Evolutionary conservation across 495 filamentous ascomycete genomes (phyloP).

Genomic region (Penicillium alfredii): DNA sequence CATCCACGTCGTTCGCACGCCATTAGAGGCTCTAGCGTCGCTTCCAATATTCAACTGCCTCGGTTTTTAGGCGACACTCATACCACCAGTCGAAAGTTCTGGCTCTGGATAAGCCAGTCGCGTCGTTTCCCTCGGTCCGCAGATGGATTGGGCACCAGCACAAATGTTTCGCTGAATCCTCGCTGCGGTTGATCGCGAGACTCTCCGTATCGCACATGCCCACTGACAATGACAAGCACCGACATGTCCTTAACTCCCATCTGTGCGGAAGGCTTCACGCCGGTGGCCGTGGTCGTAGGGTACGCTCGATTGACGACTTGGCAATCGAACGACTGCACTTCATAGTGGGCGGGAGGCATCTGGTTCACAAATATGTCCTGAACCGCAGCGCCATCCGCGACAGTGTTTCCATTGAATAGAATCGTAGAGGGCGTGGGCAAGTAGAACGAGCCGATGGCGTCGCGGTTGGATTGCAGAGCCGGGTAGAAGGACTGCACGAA

Average conservation of each 20-base stretch:
- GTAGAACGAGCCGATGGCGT: conserved; percentile 54
- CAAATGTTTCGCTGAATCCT: conserved; percentile 68
- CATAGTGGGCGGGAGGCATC: conserved; percentile 57
- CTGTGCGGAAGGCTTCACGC: conserved; percentile 29
- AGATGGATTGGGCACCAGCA: conserved; percentile 70
- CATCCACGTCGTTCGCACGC: too few relatives aligned
- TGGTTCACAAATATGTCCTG: conserved; percentile 55
- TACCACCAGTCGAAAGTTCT: conserved; percentile 63
- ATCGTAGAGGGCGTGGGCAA: conserved; percentile 47
- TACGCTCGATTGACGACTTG: conserved; percentile 68
- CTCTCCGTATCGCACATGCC: conserved; percentile 58
- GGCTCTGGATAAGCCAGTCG: conserved; percentile 64
- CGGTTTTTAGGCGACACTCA: conserved; percentile 28
- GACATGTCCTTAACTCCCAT: conserved; percentile 55
- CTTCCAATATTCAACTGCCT: too few relatives aligned
- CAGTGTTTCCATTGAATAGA: conserved; percentile 59
- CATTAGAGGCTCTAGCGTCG: too few relatives aligned
- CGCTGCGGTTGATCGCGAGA: conserved; percentile 48
- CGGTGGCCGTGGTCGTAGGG: conserved; percentile 34
- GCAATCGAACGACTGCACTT: conserved; percentile 62
- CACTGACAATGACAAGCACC: conserved; percentile 60
- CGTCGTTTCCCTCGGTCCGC: conserved; percentile 43
- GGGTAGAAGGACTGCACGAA: conserved; percentile 50
- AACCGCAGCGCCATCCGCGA: conserved; percentile 50
- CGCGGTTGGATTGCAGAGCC: conserved; percentile 50